These are phyloP conservation scores for Phytophthora idaei DNA, from an alignment of 352 stramenopile genomes.

Conservation along the genomic window DNA sequence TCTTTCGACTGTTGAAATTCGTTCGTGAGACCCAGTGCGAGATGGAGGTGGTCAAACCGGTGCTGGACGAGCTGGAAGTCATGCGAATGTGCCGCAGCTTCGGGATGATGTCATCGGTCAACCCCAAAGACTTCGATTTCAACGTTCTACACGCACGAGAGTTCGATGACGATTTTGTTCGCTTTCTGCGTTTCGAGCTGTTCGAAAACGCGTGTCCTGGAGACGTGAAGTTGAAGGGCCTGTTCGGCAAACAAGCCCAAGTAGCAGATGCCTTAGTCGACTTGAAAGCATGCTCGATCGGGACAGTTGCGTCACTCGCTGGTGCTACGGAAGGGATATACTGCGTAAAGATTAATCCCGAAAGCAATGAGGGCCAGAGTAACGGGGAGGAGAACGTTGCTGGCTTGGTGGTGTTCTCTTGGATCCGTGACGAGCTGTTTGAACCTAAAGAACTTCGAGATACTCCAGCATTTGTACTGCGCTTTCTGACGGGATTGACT, in stretches of 20 bases:
- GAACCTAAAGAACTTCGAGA: conserved; percentile 46
- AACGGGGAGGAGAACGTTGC: conserved; percentile 1
- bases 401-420: conserved; percentile 64
- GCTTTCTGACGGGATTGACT: conserved; percentile 47
- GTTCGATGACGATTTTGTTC: conserved; percentile 73
- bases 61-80: conserved; percentile 75
- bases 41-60: conserved; percentile 70
- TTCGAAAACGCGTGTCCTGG: conserved; percentile 28
- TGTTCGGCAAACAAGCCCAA: conserved; percentile 70
- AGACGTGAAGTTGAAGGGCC: conserved; percentile 35
- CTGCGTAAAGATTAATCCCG: conserved; percentile 34
- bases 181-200: conserved; percentile 57
- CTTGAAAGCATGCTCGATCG: conserved; percentile 45
- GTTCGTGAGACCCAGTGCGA: conserved; percentile 61
- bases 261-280: conserved; percentile 42
- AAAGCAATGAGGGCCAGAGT: neutral
- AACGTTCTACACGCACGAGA: conserved; percentile 47
- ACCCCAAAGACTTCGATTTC: conserved; percentile 57
- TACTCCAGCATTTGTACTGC: conserved; percentile 66
- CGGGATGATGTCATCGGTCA: conserved; percentile 51
- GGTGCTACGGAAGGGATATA: conserved; percentile 59
- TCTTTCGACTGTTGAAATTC: conserved; percentile 63
- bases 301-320: conserved; percentile 34
- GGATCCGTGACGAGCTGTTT: conserved; percentile 62
- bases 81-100: conserved; percentile 67